Conservation (phyloP, 2,329 filamentous ascomycete genomes). For the Cytospora schulzeri region DNA sequence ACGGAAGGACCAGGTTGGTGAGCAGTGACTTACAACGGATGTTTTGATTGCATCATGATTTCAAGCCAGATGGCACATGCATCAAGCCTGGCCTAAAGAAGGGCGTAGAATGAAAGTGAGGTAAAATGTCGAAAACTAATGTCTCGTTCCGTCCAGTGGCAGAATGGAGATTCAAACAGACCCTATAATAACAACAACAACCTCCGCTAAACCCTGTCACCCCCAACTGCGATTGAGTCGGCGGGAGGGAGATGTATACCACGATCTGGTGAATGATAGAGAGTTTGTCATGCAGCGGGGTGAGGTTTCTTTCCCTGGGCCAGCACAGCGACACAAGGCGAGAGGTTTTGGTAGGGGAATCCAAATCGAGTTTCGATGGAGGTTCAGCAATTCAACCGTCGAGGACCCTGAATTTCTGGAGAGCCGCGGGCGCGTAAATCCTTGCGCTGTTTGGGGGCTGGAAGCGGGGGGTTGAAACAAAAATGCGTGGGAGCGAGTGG, state of each 20-base stretch:
- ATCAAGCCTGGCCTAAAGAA: conserved; percentile 20
- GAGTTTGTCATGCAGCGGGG: conserved; percentile 25
- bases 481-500: conserved; percentile 15
- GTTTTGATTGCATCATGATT: conserved; percentile 28
- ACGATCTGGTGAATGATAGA: conserved; percentile 16
- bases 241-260: conserved; percentile 18
- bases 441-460: conserved; percentile 26
- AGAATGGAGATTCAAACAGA: conserved; percentile 14
- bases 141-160: conserved; percentile 12
- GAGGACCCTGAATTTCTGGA: conserved; percentile 18
- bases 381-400: conserved; percentile 12
- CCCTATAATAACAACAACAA: neutral
- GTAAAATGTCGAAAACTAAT: conserved; percentile 14
- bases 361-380: conserved; percentile 6
- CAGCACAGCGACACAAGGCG: conserved; percentile 5
- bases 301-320: neutral
- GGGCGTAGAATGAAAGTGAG: neutral
- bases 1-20: conserved; percentile 9
- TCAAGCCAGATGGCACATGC: conserved; percentile 23
- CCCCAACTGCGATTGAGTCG: conserved; percentile 15
- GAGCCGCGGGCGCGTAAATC: conserved; percentile 25
- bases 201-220: conserved; percentile 25
- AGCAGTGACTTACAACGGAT: conserved; percentile 26
- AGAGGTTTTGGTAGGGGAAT: conserved; percentile 4
- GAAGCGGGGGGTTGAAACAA: conserved; percentile 25